Evolutionary conservation across 2,329 filamentous ascomycete species (phyloP).

Genomic region (Metarhizium anisopliae): DNA sequence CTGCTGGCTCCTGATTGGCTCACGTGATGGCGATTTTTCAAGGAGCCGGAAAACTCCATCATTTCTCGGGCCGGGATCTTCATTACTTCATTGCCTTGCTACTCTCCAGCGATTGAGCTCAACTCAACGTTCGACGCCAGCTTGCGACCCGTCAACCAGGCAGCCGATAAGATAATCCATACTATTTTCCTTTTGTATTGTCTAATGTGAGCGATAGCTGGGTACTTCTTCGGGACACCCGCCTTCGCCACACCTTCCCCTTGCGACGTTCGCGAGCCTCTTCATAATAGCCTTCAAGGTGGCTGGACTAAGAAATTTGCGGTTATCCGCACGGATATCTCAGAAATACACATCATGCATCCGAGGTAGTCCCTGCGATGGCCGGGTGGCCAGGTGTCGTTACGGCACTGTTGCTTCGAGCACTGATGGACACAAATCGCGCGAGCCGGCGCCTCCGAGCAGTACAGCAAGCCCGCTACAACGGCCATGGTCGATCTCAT

Average conservation of each 20-base stretch:
- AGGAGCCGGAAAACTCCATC: neutral
- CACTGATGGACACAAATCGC: slow-evolving; percentile 13
- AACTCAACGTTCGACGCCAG: neutral
- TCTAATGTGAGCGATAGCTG: neutral
- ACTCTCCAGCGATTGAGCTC: neutral
- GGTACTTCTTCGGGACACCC: neutral
- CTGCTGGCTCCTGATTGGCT: neutral
- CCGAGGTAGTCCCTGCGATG: slow-evolving; percentile 26
- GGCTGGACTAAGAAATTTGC: slow-evolving; percentile 29
- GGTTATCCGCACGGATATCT: slow-evolving; percentile 35
- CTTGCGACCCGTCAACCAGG: neutral
- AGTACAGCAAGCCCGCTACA: slow-evolving; percentile 10
- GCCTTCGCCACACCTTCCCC: neutral
- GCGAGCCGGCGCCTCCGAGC: slow-evolving; percentile 12
- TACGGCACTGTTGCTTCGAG: slow-evolving; percentile 20
- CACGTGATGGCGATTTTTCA: slow-evolving; percentile 3
- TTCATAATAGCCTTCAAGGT: slow-evolving; percentile 18
- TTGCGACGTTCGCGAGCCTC: neutral
- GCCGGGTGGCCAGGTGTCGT: slow-evolving; percentile 28
- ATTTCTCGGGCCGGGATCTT: neutral
- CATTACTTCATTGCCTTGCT: neutral
- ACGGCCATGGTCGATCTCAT: slow-evolving; percentile 14
- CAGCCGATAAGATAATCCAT: neutral
- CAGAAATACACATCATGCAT: slow-evolving; percentile 27
- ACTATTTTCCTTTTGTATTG: neutral